Base-by-base conservation (phyloP, 495 filamentous ascomycete genomes). In the Cenococcum geophilum region DNA sequence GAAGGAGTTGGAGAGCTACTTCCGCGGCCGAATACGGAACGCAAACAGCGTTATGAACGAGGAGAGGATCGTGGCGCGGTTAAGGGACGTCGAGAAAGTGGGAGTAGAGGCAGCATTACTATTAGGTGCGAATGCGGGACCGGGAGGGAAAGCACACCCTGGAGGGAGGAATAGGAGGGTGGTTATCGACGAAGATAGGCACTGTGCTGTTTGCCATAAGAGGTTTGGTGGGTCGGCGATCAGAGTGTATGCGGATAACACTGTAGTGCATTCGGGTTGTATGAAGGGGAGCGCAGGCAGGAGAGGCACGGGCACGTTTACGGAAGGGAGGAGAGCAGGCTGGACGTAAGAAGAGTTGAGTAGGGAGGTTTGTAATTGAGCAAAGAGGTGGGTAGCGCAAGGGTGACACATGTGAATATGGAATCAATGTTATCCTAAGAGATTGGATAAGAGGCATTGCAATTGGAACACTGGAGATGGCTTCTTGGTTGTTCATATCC, bases 141-240 rank as follows among this genome's bases (percentile, higher is more conserved):
- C 71, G 74, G 10, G 75, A 74, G 2, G 16, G 32, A 12, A n/a
- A n/a, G n/a, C n/a, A n/a, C n/a, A n/a, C n/a, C n/a, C n/a, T n/a
- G 48, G 45, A 10, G 61, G 18, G 56, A 78, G 52, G 34, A 35
- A 35, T 4, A 16, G 23, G 5, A 55, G 86, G 62, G 90, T 95
- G 34, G 82, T 90, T 8, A 82, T 98, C 59, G 79, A 77, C 1
- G 92, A 98, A 67, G 91, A 97, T 64, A 80, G 89, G 60, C 86
- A 93, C 22, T 98, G 93, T 72, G 85, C 87, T 11, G 87, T 93
- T 40, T 98, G 93, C 71, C 86, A 95, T 72, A 97, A 96, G 76
- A 76, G 93, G 59, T 80, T 98, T 63, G 93, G 95, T 6, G 85
- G 89, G 14, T 93, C 87, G 73, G 93, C 95, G 20, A 87, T 97